phyloP scores from a whole-genome alignment of 2,329 filamentous ascomycete species.

The Didymella glomerata region DNA sequence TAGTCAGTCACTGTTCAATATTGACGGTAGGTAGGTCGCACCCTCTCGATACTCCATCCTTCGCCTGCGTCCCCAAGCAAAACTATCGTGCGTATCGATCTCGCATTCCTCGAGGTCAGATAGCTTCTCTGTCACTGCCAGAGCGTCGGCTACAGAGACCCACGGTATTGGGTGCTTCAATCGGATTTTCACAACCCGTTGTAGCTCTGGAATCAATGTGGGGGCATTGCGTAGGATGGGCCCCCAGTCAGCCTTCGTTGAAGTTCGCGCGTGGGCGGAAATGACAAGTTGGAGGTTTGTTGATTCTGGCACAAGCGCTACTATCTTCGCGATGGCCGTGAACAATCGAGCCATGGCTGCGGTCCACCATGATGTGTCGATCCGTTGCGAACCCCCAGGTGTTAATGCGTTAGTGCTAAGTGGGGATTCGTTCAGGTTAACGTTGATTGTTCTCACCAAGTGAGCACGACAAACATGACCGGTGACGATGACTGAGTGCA shows the following conservation, averaged over 20 bases:
- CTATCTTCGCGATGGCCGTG: background rate
- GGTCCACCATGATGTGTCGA: background rate
- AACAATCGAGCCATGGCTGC: background rate
- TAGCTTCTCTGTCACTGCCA: background rate
- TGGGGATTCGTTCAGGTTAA: background rate
- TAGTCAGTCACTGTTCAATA: background rate
- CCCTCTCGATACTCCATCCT: background rate
- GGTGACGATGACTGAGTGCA: background rate
- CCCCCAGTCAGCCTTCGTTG: background rate
- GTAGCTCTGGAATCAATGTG: background rate
- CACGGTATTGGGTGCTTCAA: background rate
- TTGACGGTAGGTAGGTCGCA: background rate
- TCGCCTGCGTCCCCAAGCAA: background rate
- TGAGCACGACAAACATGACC: background rate
- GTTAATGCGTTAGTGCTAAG: background rate
- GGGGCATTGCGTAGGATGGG: background rate
- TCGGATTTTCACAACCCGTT: background rate
- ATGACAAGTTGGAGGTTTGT: background rate
- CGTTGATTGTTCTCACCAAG: background rate
- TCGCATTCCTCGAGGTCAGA: background rate
- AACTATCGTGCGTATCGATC: background rate
- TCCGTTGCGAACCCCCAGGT: background rate
- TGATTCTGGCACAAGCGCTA: background rate
- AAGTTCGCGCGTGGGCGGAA: background rate
- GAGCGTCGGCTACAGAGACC: background rate